Evolutionary conservation across 805 yeast species (phyloP).

Genomic region (Isabelozyma rhagii): DNA sequence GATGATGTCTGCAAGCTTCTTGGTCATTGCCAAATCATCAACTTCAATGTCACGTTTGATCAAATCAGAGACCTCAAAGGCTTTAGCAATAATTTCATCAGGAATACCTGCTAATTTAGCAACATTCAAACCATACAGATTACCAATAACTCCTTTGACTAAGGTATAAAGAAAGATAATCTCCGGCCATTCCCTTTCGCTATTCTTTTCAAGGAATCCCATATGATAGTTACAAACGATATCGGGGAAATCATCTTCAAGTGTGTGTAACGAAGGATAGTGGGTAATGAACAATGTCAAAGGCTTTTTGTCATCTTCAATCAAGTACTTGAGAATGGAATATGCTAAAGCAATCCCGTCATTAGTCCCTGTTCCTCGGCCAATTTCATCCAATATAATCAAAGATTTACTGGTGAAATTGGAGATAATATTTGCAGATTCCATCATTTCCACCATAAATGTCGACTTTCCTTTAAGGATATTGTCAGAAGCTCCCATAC

Average conservation of each 20-base stretch:
- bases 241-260: constrained; percentile 38
- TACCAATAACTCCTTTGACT: constrained; percentile 38
- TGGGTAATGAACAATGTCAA: constrained; percentile 81
- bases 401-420: constrained; percentile 55
- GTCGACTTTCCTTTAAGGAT: constrained; percentile 75
- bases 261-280: constrained; percentile 61
- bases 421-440: constrained; percentile 56
- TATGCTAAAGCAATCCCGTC: constrained; percentile 86
- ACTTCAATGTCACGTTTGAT: constrained; percentile 24
- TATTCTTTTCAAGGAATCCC: constrained; percentile 51
- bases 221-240: constrained; percentile 63
- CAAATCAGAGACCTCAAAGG: constrained; percentile 35
- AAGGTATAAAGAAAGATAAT: constrained; percentile 37
- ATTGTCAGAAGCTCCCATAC: constrained; percentile 87
- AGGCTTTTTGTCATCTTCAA: constrained; percentile 37
- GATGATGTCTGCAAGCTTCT: background rate
- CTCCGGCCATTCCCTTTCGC: constrained; percentile 27
- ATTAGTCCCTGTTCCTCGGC: constrained; percentile 68
- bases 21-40: background rate
- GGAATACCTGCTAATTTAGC: constrained; percentile 73
- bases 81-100: constrained; percentile 40
- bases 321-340: constrained; percentile 61
- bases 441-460: constrained; percentile 73
- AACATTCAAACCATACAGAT: constrained; percentile 82
- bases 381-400: constrained; percentile 71